Evolutionary conservation across 2,329 filamentous ascomycete species (phyloP), one percentile per base, ranked within the genome.

Genomic region (Ilyonectria sp.): DNA sequence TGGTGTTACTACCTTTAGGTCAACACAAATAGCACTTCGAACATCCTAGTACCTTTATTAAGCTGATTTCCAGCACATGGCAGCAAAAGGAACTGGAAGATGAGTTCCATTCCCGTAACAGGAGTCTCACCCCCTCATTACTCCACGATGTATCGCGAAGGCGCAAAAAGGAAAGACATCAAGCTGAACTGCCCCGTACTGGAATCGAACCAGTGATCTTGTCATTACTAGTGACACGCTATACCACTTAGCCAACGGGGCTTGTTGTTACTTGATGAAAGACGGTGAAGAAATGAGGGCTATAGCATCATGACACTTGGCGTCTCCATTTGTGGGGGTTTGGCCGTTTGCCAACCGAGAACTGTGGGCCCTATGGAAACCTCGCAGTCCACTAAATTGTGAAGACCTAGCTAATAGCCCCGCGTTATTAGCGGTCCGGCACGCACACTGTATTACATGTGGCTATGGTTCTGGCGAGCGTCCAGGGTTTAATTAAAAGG

Each of bases 151-250:
- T 19, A 13, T 17, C 15, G 7, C 19, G 7, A n/a, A 33, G 33
- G 17, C 1, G 49, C 49, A 52, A 52, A 53, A 29, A 17, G 23
- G 54, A 37, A 43, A 15, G 31, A 54, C 61, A 58, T 31, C 17
- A 23, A 17, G 7, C 10, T 8, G 54, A 59, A 35, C 23, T 74
- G 74, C 74, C 72, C 71, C 69, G 69, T 75, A 72, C 71, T 69
- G 69, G 74, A 75, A 75, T 75, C 74, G 74, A 75, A 75, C 74
- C 69, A 69, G 70, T 72, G 74, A 75, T 74, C 73, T 75, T 73
- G 63, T 73, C 74, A 76, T 74, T 76, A 76, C 74, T 76, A 76
- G 74, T 76, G 74, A 76, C 64, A 74, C 74, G 73, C 74, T 76
- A 71, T 75, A 75, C 73, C 74, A 74, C 74, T 76, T 68, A 76